Evolutionary conservation across 164 flowering plant genomes (phyloP).

Genomic region (Saururus chinensis): DNA sequence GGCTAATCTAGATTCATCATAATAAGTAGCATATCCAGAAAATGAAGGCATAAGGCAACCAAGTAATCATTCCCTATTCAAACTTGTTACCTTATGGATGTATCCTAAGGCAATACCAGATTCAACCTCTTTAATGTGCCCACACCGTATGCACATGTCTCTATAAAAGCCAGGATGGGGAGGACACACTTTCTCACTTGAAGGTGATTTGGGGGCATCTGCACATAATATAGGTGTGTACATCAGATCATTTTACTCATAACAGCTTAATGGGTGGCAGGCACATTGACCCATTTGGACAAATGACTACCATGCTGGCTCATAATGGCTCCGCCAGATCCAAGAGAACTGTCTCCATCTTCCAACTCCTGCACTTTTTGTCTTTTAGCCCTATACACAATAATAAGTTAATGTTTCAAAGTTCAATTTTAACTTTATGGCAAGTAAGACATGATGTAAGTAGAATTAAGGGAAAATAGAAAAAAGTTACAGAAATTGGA

Average conservation of each 20-base stretch:
- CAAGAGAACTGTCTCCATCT: slow-evolving; percentile 1
- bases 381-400: slow-evolving; percentile 18
- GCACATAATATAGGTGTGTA: not conserved
- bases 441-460: not conserved
- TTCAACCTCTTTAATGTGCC: slow-evolving; percentile 37
- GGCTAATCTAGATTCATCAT: not conserved
- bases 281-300: not conserved
- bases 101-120: slow-evolving; percentile 66
- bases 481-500: not conserved
- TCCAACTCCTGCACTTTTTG: slow-evolving; percentile 13
- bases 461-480: not conserved
- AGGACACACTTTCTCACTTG: slow-evolving; percentile 22
- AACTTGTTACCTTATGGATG: slow-evolving; percentile 53
- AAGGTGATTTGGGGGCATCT: not conserved
- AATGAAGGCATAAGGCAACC: not conserved
- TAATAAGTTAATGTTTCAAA: not conserved
- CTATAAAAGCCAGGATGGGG: slow-evolving; percentile 54
- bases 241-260: not conserved
- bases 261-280: not conserved
- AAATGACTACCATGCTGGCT: not conserved
- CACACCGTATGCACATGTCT: slow-evolving; percentile 57
- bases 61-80: not conserved
- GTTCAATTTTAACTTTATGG: not conserved
- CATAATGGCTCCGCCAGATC: not conserved
- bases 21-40: no score